Base-by-base conservation (phyloP, 2,329 filamentous ascomycete genomes). In the Aspergillus sergii region DNA sequence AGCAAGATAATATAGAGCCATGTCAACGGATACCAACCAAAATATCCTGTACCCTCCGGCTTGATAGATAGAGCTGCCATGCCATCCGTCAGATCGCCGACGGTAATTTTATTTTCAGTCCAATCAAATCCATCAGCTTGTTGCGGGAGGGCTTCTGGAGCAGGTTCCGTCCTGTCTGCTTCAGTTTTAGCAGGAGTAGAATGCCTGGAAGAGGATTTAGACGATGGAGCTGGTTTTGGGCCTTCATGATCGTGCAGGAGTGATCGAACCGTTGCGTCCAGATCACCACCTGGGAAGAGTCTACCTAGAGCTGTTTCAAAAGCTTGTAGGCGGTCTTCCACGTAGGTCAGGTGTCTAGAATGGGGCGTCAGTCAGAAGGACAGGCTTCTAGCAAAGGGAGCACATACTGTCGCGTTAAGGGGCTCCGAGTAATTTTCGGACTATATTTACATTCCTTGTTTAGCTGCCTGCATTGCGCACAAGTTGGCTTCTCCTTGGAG, bases 131-230 rank as follows among this genome's bases (percentile, higher is more conserved):
- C 75, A 68, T 76, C 77, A 11, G 76, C 76, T 65, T 78, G 76
- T 58, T 78, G 75, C 9, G 76, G 76, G 34, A 78, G 65, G 53
- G 76, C 73, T 85, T 87, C 69, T 75, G 81, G 74, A 11, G 77
- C 75, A 39, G 75, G 69, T 53, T 78, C 76, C 12, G 73, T 70
- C 34, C 72, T 71, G 57, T 77, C 75, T 36, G 71, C 69, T 58
- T 77, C 76, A 36, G 70, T 66, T 57, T 73, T 78, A 12, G 71
- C 72, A 30, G 74, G 76, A 5, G 76, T 77, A 8, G 76, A 79
- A 57, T 78, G 76, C 61, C 75, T 72, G 32, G 76, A 78, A n/a
- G 76, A 77, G 9, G 75, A 71, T 55, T 77, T 72, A 50, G 76
- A 77, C 43, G 76, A 78, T 32, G 74, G 66, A 11, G 64, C 64